Evolutionary conservation across 805 yeast species (phyloP), one percentile per base, ranked within the genome.

Genomic region (Debaryomyces hansenii): DNA sequence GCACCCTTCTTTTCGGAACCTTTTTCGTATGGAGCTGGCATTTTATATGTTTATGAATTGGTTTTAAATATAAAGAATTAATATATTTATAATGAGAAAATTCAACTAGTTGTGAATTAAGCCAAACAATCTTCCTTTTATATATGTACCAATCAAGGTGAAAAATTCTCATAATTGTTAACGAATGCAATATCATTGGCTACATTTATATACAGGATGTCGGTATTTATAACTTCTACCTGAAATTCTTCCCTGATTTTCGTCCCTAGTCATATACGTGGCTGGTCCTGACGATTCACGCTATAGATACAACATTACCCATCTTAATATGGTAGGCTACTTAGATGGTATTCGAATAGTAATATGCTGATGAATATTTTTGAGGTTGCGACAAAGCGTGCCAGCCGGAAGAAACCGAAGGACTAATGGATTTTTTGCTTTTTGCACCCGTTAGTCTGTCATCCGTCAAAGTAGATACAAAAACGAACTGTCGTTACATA

Each of bases 1-100:
- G 98, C 98, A 82, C 99, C 99, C 80, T 94, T 94, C 63, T 70
- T 71, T 61, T 72, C 76, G 51, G 65, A 59, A 51, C 78, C 78
- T 57, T 68, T 64, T 63, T 72, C 77, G 58, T 49, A 70, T 57
- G 58, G 57, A 58, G 77, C 78, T 62, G 78, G 78, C 78, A 72
- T 73, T 48, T 49, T 52, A 35, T 43, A 28, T 44, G 40, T 27
- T 35, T 15, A 12, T 21, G 42, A 21, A 12, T 32, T 24, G 16
- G 43, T 12, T 46, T 6, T 20, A 28, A 18, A 11, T 43, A 18
- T 27, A 40, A 29, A 35, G 32, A 34, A 42, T 34, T 20, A 40
- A 39, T 44, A 37, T n/a, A 37, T 16, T 39, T 14, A 3, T 28
- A 24, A 6, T 16, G 18, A 16, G 18, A 16, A 16, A 16, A 16